phyloP scores from a whole-genome alignment of 2,329 filamentous ascomycete species.

The Diplodia mutila region DNA sequence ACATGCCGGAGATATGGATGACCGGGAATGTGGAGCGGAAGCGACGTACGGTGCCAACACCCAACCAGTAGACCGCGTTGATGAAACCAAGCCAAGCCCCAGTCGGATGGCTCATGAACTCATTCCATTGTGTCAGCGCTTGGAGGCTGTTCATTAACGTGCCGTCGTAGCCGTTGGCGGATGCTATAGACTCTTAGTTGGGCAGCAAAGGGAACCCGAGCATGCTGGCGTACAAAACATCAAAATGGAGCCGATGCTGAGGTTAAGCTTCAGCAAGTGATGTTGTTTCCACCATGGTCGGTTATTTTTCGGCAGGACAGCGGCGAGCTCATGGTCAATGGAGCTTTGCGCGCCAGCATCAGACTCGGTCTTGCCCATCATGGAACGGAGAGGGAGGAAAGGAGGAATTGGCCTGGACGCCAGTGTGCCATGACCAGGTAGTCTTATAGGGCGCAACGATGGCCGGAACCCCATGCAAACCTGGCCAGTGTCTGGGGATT shows the following conservation, averaged over 20 bases:
- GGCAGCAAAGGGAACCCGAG: neutral
- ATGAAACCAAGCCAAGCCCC: conserved; percentile 32
- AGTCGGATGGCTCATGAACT: conserved; percentile 29
- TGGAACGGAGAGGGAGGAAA: neutral
- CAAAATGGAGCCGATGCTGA: conserved; percentile 13
- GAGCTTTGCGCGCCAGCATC: neutral
- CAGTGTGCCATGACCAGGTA: neutral
- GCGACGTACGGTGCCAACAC: conserved; percentile 28
- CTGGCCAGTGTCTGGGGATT: conserved; percentile 12
- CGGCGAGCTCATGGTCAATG: conserved; percentile 6
- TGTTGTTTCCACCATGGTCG: conserved; percentile 13
- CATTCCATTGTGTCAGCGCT: conserved; percentile 13
- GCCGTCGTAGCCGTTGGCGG: conserved; percentile 18
- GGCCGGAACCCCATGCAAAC: conserved; percentile 6
- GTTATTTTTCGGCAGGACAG: conserved; percentile 2
- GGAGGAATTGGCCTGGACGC: neutral
- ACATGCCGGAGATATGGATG: no score
- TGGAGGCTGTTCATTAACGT: conserved; percentile 23
- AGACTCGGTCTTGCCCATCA: neutral
- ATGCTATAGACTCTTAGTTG: neutral
- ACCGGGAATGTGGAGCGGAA: no score
- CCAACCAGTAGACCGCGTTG: conserved; percentile 33
- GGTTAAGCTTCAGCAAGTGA: conserved; percentile 9
- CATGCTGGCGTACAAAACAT: neutral
- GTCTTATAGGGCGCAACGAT: neutral